Conservation (phyloP, 2,329 filamentous ascomycete species). For the Penicillium sp. region DNA sequence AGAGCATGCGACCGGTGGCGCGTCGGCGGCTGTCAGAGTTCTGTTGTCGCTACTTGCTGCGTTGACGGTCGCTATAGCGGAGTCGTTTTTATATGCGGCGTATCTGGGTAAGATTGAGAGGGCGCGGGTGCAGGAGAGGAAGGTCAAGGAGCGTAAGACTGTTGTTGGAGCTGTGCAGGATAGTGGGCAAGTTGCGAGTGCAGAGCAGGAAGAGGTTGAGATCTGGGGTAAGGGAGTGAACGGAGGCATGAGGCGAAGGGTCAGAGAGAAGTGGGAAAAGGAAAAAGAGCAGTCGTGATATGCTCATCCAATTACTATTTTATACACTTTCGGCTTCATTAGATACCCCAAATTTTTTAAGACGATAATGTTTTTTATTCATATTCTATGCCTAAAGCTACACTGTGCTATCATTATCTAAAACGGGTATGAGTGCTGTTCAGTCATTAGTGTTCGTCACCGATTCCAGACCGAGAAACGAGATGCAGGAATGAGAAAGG, state of each 20-base stretch:
- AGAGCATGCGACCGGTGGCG: conserved; percentile 7
- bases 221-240: conserved; percentile 26
- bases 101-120: conserved; percentile 45
- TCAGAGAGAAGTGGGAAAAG: conserved; percentile 26
- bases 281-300: conserved; percentile 10
- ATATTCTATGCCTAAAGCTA: conserved; percentile 23
- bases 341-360: neutral
- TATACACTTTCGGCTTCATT: neutral
- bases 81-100: conserved; percentile 47
- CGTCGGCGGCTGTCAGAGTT: conserved; percentile 34
- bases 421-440: conserved; percentile 25
- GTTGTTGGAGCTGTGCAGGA: conserved; percentile 12
- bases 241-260: conserved; percentile 20
- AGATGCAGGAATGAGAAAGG: conserved; percentile 21
- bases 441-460: conserved; percentile 28
- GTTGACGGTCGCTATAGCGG: conserved; percentile 46
- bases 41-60: conserved; percentile 42
- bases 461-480: conserved; percentile 10
- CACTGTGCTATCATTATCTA: conserved; percentile 25
- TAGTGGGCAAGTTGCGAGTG: neutral
- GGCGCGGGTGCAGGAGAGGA: conserved; percentile 13
- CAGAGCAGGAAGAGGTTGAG: conserved; percentile 16
- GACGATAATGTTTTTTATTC: conserved; percentile 6
- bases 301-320: neutral
- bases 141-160: conserved; percentile 13